Evolutionary conservation across 345 rosid species (phyloP), one percentile per base, ranked within the genome.

Genomic region (Moricandia moricandioides): DNA sequence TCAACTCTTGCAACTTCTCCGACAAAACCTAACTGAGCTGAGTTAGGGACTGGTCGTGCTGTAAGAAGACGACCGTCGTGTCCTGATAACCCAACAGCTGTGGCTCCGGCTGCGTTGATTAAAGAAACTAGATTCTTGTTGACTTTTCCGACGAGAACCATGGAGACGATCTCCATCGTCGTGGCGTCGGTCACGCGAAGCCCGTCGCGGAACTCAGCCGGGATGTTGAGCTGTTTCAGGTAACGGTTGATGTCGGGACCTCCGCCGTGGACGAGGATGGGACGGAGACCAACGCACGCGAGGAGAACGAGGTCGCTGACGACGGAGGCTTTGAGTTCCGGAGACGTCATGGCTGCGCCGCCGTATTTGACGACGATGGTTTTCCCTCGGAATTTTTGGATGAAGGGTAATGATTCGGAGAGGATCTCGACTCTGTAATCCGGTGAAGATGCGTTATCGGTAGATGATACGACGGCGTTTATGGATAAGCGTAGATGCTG

Each of bases 81-180:
- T 43, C 97, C 98, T 0, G 95, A 94, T 24, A 91, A 81, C 1
- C 96, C 98, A 2, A 90, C 89, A 0, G 96, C 97, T 3, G 93
- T 91, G 9, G 92, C 97, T 7, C 95, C 98, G 0, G 97, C 95
- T 35, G 83, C 84, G 65, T 90, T 91, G 59, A 94, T 87, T 8
- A 87, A 86, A 0, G 96, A 87, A 1, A 94, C 98, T 0, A 94
- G 78, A 65, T 85, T 87, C 74, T 94, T 94, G 70, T 94, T 91
- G 9, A 94, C 98, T 51, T 86, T 90, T 0, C 98, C 97, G 7
- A 91, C 89, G 30, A 94, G 73, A 17, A 94, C 98, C 98, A 91
- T 94, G 4, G 98, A 94, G 17, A 94, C 98, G 54, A 89, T 86
- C 81, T 94, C 96, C 98, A 94, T 91, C 6, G 98, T 94, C 18